Percentiles rank a stretch among this genome's conserved stretches.
Evolutionary conservation across 495 filamentous ascomycete species (phyloP).

Genomic region (Penicillium desertorum): DNA sequence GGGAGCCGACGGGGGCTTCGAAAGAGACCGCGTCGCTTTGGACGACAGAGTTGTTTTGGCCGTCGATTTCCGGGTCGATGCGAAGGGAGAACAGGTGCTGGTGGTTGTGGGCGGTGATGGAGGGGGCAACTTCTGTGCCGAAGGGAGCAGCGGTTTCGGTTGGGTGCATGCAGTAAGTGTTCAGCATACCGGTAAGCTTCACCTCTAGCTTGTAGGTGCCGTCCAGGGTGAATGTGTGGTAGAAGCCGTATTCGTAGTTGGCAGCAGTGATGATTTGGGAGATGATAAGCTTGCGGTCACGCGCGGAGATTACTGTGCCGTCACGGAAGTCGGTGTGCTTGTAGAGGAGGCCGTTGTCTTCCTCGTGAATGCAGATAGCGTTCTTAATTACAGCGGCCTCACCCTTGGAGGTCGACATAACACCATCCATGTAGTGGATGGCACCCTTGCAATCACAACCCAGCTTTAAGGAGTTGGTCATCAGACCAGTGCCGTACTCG

Average conservation of each 20-base stretch:
- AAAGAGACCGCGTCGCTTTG: constrained; percentile 47
- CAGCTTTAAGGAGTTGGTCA: constrained; percentile 71
- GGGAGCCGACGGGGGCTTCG: constrained; percentile 36
- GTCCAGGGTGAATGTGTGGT: constrained; percentile 52
- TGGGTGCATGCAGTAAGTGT: constrained; percentile 53
- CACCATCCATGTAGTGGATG: constrained; percentile 70
- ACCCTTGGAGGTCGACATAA: constrained; percentile 56
- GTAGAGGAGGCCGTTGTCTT: constrained; percentile 71
- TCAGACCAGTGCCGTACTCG: constrained; percentile 69
- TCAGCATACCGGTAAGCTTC: constrained; percentile 67
- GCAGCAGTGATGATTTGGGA: constrained; percentile 62
- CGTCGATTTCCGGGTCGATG: constrained; percentile 56
- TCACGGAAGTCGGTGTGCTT: constrained; percentile 85
- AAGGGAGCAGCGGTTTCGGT: constrained; percentile 47
- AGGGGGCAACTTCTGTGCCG: constrained; percentile 48
- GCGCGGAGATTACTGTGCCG: constrained; percentile 61
- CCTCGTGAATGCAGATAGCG: constrained; percentile 77
- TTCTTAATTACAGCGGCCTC: constrained; percentile 63
- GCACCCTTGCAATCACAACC: constrained; percentile 72
- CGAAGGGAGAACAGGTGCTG: constrained; percentile 56
- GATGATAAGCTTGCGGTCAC: constrained; percentile 69
- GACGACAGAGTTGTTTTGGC: constrained; percentile 49
- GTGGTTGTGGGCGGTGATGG: constrained; percentile 52
- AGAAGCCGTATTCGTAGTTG: constrained; percentile 64
- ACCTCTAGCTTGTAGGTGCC: constrained; percentile 51